A percentile compares a stretch with the other conserved stretches of the same genome.
Conservation (phyloP, 2,329 filamentous ascomycete species). For the Botrytis medusae region DNA sequence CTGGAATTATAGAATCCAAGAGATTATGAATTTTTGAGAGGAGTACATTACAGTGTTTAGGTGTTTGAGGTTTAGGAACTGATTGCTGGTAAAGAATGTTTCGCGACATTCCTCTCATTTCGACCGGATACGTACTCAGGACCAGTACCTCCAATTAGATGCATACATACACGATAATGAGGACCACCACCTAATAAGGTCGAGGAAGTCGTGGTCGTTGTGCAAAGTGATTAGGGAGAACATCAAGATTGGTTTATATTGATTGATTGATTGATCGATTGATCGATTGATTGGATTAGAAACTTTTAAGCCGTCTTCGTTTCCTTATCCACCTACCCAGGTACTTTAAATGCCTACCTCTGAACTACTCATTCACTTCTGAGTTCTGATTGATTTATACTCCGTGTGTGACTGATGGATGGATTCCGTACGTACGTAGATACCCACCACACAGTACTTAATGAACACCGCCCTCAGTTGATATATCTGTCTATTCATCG, state of each 20-base stretch:
- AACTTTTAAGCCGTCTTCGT: not conserved
- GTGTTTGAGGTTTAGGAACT: constrained; percentile 8
- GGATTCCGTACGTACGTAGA: not conserved
- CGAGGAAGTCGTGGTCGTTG: not conserved
- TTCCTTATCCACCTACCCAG: not conserved
- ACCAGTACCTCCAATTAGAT: not conserved
- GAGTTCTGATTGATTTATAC: not conserved
- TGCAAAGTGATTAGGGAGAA: not conserved
- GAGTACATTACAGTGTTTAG: not conserved
- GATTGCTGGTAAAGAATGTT: constrained; percentile 3
- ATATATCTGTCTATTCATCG: too few species aligned
- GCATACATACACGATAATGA: not conserved
- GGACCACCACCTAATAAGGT: not conserved
- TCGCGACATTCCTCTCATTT: constrained; percentile 14
- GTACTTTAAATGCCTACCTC: not conserved
- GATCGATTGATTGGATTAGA: not conserved
- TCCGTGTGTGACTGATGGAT: not conserved
- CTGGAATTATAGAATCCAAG: not conserved
- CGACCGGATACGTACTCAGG: not conserved
- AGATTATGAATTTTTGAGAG: not conserved
- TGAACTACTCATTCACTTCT: not conserved
- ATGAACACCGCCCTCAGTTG: not conserved
- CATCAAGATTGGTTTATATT: not conserved
- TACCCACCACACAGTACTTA: not conserved
- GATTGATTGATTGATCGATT: too few species aligned